phyloP scores from a whole-genome alignment of 192 early-diverging fungal species.

The Linnemannia zychae region DNA sequence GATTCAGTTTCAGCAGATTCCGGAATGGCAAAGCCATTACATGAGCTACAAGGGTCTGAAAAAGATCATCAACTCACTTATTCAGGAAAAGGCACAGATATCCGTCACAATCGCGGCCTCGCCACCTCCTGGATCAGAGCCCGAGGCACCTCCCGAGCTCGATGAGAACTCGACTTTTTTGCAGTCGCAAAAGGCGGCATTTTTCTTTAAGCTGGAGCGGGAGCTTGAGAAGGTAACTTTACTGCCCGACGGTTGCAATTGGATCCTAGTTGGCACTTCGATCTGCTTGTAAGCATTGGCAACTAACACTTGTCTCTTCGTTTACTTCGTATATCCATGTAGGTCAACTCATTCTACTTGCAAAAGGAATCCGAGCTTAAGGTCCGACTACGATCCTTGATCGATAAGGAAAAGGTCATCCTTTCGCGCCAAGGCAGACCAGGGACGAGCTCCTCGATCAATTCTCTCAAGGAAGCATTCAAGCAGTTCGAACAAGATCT shows the following conservation, averaged over 20 bases:
- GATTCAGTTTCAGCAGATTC: slow-evolving; percentile 90
- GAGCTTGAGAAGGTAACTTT: slow-evolving; percentile 96
- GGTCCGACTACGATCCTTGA: slow-evolving; percentile 85
- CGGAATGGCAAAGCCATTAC: slow-evolving; percentile 95
- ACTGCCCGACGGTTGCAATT: background rate
- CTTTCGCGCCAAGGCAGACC: slow-evolving; percentile 66
- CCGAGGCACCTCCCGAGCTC: slow-evolving; percentile 18
- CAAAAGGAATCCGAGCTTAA: slow-evolving; percentile 96
- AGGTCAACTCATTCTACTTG: slow-evolving; percentile 96
- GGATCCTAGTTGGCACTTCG: background rate
- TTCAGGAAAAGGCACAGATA: slow-evolving; percentile 61
- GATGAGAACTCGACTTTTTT: slow-evolving; percentile 65
- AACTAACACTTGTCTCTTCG: background rate
- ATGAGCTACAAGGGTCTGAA: slow-evolving; percentile 99
- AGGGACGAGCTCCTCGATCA: slow-evolving; percentile 68
- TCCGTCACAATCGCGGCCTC: slow-evolving; percentile 54
- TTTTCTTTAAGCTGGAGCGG: slow-evolving; percentile 98
- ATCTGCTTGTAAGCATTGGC: background rate
- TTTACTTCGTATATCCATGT: background rate
- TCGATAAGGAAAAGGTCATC: slow-evolving; percentile 82
- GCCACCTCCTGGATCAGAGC: slow-evolving; percentile 50
- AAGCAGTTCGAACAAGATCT: slow-evolving; percentile 92
- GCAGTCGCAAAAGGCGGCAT: slow-evolving; percentile 92
- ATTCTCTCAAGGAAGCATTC: slow-evolving; percentile 90
- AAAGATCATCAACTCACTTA: slow-evolving; percentile 90